Conservation (phyloP, 2,329 filamentous ascomycete genomes). For the Colletotrichum sp. region DNA sequence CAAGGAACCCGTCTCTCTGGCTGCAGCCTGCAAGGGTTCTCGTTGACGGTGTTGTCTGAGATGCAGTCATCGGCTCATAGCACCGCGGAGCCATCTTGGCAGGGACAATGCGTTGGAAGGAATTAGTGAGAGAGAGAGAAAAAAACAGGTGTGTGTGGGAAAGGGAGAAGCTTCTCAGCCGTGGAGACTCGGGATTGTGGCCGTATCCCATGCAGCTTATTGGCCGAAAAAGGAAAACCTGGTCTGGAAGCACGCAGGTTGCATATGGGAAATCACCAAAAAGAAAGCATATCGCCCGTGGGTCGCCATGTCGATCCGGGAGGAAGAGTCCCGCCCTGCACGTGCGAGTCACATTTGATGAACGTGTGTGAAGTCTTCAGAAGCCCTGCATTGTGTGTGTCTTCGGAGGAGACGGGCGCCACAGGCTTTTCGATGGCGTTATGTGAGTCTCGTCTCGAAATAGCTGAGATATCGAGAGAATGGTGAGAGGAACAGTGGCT, state of each 20-base stretch:
- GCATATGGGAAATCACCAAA: conserved; percentile 1
- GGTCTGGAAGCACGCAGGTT: neutral
- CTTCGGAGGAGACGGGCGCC: neutral
- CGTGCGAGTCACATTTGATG: conserved; percentile 14
- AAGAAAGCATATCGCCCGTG: conserved; percentile 6
- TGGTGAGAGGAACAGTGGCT: neutral
- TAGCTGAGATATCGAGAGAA: neutral
- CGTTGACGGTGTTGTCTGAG: conserved; percentile 2
- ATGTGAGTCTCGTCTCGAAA: neutral
- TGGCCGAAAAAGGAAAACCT: neutral
- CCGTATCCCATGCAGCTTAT: neutral
- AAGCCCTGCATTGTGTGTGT: conserved; percentile 10
- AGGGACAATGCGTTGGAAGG: neutral
- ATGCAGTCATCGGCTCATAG: conserved; percentile 8
- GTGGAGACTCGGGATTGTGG: neutral
- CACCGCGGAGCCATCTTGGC: neutral
- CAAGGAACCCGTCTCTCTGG: conserved; percentile 6
- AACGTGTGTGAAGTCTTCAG: conserved; percentile 3
- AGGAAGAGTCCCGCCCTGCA: neutral
- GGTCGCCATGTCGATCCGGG: neutral
- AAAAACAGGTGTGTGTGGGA: neutral
- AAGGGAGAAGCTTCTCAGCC: conserved; percentile 1
- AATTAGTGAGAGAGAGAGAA: neutral
- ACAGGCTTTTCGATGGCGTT: neutral
- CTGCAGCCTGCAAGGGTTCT: conserved; percentile 12